Base-by-base conservation (phyloP, 2,329 filamentous ascomycete species). In the Diaporthe vaccinii region DNA sequence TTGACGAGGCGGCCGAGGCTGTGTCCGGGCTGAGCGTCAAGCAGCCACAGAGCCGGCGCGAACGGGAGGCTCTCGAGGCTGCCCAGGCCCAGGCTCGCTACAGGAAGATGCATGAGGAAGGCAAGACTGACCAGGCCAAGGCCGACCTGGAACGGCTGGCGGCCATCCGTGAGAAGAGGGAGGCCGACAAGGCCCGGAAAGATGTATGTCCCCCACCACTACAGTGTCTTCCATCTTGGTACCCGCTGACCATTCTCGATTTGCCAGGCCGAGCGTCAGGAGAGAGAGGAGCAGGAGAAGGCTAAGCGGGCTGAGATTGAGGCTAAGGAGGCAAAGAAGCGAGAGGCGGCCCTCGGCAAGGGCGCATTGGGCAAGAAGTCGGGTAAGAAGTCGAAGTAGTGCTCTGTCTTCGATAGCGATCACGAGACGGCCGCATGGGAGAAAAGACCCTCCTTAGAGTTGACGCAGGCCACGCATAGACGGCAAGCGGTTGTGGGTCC, bases 101-200 rank as follows among this genome's bases (percentile, higher is more conserved):
- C 82, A 91, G 95, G 88, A 98, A 97, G 86, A 84, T 98, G 80
- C 96, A 98, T 81, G 94, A 95, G 74, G 94, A 95, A 82, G 96
- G 96, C 81, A 98, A 98, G 91, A 98, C 97, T 59, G 97, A 99
- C 76, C 94, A 98, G 88, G 96, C 96, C 65, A 93, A 95, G 83
- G 93, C 94, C 7, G 97, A 99, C 85, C 82, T 98, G 79, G 96
- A 95, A 75, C 91, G 97, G 74, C 86, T 99, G 81, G 92, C 88
- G 83, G 83, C 96, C 76, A 95, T 99, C 79, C 91, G 93, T 65
- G 95, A 98, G 89, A 93, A 95, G 86, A 91, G 97, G 78, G 96
- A 94, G 81, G 93, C 93, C 28, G 96, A 98, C 81, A 91, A 94
- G 72, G 94, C 92, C 41, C 88, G 95, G 80, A 96, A 96, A 88